Base-by-base conservation (phyloP, 2,329 filamentous ascomycete genomes). In the Fusarium foetens region DNA sequence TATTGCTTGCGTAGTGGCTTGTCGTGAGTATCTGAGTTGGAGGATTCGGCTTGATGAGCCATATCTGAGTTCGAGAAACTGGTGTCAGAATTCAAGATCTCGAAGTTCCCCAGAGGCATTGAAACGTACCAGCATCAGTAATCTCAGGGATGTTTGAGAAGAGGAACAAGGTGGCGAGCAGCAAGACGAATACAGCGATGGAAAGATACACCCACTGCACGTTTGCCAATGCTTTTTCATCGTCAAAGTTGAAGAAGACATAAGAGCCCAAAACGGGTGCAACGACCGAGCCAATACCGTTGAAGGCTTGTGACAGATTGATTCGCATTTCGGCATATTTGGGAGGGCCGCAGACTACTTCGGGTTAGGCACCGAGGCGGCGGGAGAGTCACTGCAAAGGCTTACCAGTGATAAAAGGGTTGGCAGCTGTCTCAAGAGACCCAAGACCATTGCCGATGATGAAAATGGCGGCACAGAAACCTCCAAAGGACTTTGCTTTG, bases 151-250 rank as follows among this genome's bases (percentile, higher is more conserved):
- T 91, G 14, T 85, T 86, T 10, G 89, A 88, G 43, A 93, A 79
- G 81, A 89, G 91, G 79, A 94, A 93, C 21, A 91, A 82, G 8
- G 85, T 79, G 6, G 91, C 91, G 5, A 94, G 85, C 4, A 89
- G 75, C 70, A 90, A 89, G 33, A 94, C 92, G 71, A 94, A 94
- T 75, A 87, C 84, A 7, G 91, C 92, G 68, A 94, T 93, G 49
- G 90, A 88, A 5, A 93, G 86, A 76, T 94, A 94, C 1, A 93
- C 91, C 89, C 90, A 94, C 80, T 94, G 92, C 4, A 94, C 92
- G 59, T 91, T 90, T 70, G 86, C 85, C 13, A 94, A 83, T 1
- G 89, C 88, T 6, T 81, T 80, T 14, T 87, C 83, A 54, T 88
- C 86, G 63, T 86, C 84, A 52, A 89, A 87, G 64, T 86, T 88